Conservation (phyloP, 2,329 filamentous ascomycete genomes). For the Trichoderma atrobrunneum region DNA sequence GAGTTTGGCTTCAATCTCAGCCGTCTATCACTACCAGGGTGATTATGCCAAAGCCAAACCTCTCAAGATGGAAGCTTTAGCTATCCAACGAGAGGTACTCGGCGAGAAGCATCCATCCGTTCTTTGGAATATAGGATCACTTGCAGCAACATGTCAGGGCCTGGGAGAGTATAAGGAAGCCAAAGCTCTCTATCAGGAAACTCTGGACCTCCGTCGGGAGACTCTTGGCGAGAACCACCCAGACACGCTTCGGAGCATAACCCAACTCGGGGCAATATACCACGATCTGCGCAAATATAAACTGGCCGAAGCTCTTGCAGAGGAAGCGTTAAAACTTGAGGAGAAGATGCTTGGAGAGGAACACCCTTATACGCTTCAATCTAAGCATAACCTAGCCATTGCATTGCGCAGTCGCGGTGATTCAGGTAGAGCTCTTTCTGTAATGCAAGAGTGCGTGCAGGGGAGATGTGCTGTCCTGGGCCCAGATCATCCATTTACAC, state of each 20-base stretch:
- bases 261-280: neutral
- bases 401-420: neutral
- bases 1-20: neutral
- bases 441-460: neutral
- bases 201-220: neutral
- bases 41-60: neutral
- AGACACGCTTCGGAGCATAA: neutral
- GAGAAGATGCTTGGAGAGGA: neutral
- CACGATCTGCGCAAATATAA: neutral
- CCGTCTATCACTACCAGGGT: neutral
- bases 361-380: conserved; percentile 19
- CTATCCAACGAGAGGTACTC: neutral
- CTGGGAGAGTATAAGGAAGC: neutral
- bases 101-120: neutral
- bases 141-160: neutral
- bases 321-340: neutral
- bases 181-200: neutral
- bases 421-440: neutral
- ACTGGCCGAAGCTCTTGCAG: neutral
- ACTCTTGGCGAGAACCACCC: neutral
- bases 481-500: neutral
- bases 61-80: neutral
- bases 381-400: neutral
- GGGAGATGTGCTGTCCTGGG: neutral
- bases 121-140: neutral